phyloP scores from a whole-genome alignment of 495 filamentous ascomycete genomes.

The Penicillium parvum region DNA sequence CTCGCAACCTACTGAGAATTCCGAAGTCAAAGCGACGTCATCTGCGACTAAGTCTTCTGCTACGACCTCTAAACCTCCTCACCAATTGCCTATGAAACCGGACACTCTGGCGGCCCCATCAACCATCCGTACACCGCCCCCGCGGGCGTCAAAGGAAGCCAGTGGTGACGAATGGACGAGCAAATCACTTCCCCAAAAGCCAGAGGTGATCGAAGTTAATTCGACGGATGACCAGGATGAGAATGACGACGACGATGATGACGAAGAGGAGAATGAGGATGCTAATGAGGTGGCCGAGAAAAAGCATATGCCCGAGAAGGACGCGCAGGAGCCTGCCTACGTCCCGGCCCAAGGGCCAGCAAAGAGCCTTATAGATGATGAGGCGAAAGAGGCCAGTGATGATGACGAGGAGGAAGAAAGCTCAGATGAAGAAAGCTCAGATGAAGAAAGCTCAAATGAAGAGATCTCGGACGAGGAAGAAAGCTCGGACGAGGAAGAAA shows the following conservation, averaged over 20 bases:
- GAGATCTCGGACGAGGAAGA: too few species aligned
- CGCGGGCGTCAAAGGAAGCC: too few species aligned
- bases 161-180: too few species aligned
- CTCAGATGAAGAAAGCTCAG: background rate
- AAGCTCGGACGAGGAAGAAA: too few species aligned
- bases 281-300: background rate
- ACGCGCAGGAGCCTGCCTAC: background rate
- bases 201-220: background rate
- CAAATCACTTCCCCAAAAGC: background rate
- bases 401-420: background rate
- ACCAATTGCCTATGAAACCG: too few species aligned
- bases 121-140: too few species aligned
- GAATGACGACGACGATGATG: too few species aligned
- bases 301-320: conserved; percentile 1
- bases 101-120: too few species aligned
- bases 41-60: background rate
- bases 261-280: background rate
- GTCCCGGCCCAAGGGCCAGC: background rate
- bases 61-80: background rate
- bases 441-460: too few species aligned
- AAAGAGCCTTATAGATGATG: conserved; percentile 2
- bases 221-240: background rate
- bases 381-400: background rate
- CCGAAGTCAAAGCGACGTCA: background rate
- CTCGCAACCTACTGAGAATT: too few species aligned